Conservation (phyloP, 2,329 filamentous ascomycete species). For the Arthroderma uncinatum region DNA sequence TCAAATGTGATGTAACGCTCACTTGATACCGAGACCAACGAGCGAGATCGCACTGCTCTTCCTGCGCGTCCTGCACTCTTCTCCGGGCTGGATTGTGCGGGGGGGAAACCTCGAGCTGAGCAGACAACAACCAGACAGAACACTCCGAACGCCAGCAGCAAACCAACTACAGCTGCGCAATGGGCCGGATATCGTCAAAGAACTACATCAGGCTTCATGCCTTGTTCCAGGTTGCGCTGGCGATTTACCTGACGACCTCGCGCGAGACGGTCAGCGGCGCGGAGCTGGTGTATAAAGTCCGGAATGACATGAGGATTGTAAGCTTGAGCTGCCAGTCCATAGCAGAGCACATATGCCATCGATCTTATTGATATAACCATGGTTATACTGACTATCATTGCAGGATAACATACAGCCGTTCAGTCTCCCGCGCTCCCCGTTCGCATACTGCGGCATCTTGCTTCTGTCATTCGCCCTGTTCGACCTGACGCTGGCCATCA, state of each 20-base stretch:
- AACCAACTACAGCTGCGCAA: slow-evolving; percentile 27
- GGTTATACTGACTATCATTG: slow-evolving; percentile 1
- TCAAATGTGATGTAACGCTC: neutral
- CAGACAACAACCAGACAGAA: neutral
- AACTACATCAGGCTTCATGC: slow-evolving; percentile 72
- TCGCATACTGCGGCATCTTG: slow-evolving; percentile 57
- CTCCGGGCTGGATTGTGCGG: neutral
- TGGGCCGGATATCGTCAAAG: slow-evolving; percentile 71
- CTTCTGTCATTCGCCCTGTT: slow-evolving; percentile 53
- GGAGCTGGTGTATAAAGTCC: slow-evolving; percentile 66
- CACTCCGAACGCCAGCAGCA: neutral
- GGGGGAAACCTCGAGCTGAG: neutral
- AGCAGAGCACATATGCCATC: neutral
- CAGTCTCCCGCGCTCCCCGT: slow-evolving; percentile 55
- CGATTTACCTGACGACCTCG: slow-evolving; percentile 68
- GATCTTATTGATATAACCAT: neutral
- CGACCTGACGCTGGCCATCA: slow-evolving; percentile 52
- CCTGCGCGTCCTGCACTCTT: neutral
- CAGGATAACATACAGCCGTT: slow-evolving; percentile 52
- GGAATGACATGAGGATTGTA: slow-evolving; percentile 75
- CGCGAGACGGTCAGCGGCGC: slow-evolving; percentile 66
- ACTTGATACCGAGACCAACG: neutral
- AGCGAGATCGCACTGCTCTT: neutral
- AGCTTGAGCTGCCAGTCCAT: neutral
- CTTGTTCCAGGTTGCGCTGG: slow-evolving; percentile 73